A percentile compares a stretch with the other conserved stretches of the same genome.
These are phyloP conservation scores for Ascochyta rabiei DNA, from an alignment of 2,329 filamentous ascomycete species.

Conservation along the genomic window DNA sequence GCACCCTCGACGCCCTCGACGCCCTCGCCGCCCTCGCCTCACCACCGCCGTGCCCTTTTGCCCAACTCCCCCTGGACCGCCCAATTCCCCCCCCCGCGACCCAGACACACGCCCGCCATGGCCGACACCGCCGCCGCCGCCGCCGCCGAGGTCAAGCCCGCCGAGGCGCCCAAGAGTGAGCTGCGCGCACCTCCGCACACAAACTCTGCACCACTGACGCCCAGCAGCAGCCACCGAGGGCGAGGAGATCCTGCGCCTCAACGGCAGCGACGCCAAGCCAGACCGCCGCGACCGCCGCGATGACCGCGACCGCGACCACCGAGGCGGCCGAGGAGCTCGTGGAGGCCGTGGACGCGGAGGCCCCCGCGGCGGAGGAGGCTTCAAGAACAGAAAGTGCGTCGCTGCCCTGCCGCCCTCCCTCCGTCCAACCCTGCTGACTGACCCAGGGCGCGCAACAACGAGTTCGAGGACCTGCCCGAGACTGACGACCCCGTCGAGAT, in stretches of 20 bases:
- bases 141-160: slow-evolving; percentile 21
- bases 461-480: slow-evolving; percentile 62
- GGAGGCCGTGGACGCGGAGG: slow-evolving; percentile 22
- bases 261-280: slow-evolving; percentile 24
- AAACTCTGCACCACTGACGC: neutral
- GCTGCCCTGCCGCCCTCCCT: neutral
- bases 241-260: slow-evolving; percentile 28
- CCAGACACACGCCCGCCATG: slow-evolving; percentile 18
- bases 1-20: neutral
- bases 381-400: slow-evolving; percentile 28
- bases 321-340: slow-evolving; percentile 11
- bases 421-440: slow-evolving; percentile 13
- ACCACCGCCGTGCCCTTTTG: neutral
- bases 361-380: slow-evolving; percentile 21
- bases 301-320: slow-evolving; percentile 2
- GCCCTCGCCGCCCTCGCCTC: neutral
- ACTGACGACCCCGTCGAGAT: slow-evolving; percentile 81
- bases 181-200: neutral
- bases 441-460: slow-evolving; percentile 30
- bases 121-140: slow-evolving; percentile 29
- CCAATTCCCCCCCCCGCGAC: neutral
- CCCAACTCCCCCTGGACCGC: too few species aligned
- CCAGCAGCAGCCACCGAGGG: slow-evolving; percentile 10
- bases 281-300: slow-evolving; percentile 17
- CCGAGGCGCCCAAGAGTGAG: slow-evolving; percentile 25